Evolutionary conservation across 202 grass and related monocot species (phyloP), one percentile per base, ranked within the genome.

Genomic region (Elaeis oleifera): DNA sequence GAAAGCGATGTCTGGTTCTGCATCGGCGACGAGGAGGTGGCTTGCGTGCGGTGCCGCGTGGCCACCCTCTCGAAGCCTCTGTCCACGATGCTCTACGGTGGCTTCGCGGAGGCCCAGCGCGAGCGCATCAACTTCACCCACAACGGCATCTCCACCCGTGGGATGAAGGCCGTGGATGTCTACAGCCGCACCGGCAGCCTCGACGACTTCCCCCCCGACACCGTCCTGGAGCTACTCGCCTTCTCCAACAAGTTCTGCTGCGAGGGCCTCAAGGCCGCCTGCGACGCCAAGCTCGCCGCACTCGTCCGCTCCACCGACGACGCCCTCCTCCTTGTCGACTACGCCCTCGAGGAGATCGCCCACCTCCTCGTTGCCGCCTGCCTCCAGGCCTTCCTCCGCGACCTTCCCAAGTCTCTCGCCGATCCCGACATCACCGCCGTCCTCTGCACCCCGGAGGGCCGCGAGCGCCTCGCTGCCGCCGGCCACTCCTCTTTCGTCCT

Each of bases 161-260:
- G 84, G 16, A 89, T 97, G 88, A 74, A 79, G 75, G 88, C 94
- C 7, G 79, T 92, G 5, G 78, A 84, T 39, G 58, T 59, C 5
- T 97, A 83, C 77, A 86, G 82, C 71, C 81, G 82, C 19, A 61
- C 64, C 60, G 82, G 82, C 51, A 21, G 63, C 24, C 70, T 89
- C 23, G 77, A 80, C 61, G 82, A 77, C 71, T 69, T 79, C 61
- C 74, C 88, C 5, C 74, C 85, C 5, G 70, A 92, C 63, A 75
- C 76, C 54, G 60, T 92, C 48, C 69, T 88, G 17, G 88, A 92
- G 79, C 74, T 97, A 69, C 77, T 97, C 64, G 65, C 65, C 1
- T 97, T 97, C 64, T 68, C 94, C 57, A 92, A 97, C 77, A 92
- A 84, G 72, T 97, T 92, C 74, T 99, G 94, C 72, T 99, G 94